Evolutionary conservation across 2,329 filamentous ascomycete species (phyloP), one percentile per base, ranked within the genome.

Genomic region (Apiospora pterosperma): DNA sequence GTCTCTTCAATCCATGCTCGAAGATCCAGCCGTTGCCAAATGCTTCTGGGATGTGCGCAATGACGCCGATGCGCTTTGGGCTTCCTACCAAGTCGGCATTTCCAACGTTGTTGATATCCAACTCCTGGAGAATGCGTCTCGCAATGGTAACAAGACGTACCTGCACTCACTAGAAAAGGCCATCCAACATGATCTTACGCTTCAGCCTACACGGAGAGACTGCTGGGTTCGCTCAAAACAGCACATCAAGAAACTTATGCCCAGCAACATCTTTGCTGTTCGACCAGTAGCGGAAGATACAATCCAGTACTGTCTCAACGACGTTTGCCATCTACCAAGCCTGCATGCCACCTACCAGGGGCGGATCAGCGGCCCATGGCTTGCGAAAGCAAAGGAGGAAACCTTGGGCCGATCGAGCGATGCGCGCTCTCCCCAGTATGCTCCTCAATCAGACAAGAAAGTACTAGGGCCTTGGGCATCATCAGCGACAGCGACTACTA

Each of bases 111-210:
- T 63, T 5, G 73, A 76, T 63, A 59, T 76, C 14, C 74, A 76
- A 64, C 70, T 76, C 11, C 62, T 76, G 5, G 73, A 75, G 63
- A 74, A 72, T 44, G 70, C 69, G 1, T 64, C 70, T 23, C 70
- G 69, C 25, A 25, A 28, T 21, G 58, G 28, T 21, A 41, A 65
- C 61, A 70, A 65, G 48, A 68, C 25, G 0, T 69, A 59, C 38
- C 44, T 72, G 25, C 19, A 19, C 7, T 65, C 66, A 2, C 64
- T 72, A 2, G 66, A 67, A 11, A 62, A 31, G 2, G 66, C 62
- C 12, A 38, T 72, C 19, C 14, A 63, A 2, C 16, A 16, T 16
- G 36, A 39, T 16, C 36, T 39, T 39, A 39, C 36, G 8, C 36
- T 39, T 39, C 12, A 39, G 11, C 12, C 11, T 19, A 16, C 11